Percentiles rank a stretch among this genome's conserved stretches.
These are phyloP conservation scores for Helotiales sp. DNA, from an alignment of 2,329 filamentous ascomycete genomes.

Conservation along the genomic window DNA sequence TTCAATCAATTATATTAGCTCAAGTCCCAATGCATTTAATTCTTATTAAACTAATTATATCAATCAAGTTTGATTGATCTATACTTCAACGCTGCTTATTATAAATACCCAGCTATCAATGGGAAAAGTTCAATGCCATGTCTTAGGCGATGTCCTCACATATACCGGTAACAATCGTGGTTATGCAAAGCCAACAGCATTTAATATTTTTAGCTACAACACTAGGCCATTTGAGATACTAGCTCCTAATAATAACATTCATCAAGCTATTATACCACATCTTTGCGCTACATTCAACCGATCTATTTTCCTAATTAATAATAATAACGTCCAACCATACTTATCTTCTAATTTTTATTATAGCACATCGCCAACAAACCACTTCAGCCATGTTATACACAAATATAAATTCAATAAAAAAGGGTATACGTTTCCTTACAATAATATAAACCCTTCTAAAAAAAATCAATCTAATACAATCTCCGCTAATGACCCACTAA, in stretches of 20 bases:
- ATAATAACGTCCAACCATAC: neutral
- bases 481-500: conserved; percentile 1
- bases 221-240: neutral
- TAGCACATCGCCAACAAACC: conserved; percentile 1
- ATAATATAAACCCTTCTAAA: neutral
- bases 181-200: neutral
- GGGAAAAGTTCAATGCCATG: neutral
- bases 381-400: conserved; percentile 3
- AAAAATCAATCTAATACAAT: neutral
- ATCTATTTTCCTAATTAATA: neutral
- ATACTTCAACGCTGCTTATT: neutral
- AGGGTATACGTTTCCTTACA: conserved; percentile 6
- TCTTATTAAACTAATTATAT: neutral
- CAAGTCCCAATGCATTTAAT: neutral
- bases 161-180: neutral
- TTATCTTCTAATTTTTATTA: neutral
- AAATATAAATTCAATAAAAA: neutral
- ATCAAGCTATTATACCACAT: conserved; percentile 1
- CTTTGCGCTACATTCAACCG: conserved; percentile 8
- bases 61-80: neutral
- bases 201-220: conserved; percentile 1
- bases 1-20: neutral
- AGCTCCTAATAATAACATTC: neutral
- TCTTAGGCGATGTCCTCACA: neutral
- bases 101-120: neutral